Evolutionary conservation across 2,329 filamentous ascomycete genomes (phyloP), one percentile per base, ranked within the genome.

Genomic region (Knufia petricola): DNA sequence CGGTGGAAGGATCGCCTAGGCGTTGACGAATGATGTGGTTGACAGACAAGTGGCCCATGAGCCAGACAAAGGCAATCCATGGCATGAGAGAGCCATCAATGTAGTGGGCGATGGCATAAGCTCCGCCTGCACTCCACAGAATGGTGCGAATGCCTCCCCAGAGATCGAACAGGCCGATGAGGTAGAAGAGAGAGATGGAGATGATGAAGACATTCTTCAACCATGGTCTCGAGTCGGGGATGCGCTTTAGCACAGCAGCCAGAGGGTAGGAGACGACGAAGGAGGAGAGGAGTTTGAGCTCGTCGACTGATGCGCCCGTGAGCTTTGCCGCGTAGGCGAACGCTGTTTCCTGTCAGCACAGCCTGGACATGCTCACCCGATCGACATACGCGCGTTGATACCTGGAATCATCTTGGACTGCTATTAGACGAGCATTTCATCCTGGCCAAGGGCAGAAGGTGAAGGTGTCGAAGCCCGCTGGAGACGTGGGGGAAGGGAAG

Each of bases 21-120:
- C 81, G 77, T 66, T 94, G 87, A 32, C 94, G 85, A 50, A 79
- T 72, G 53, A 98, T 83, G 65, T 98, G 92, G 64, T 81, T 94
- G 60, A 90, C 65, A 39, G 89, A 90, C 84, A 96, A 86, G 68
- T 98, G 90, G 48, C 82, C 83, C 90, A 98, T 96, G 50, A 95
- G 72, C 62, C 94, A 95, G 43, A 87, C 73, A 66, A 98, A 98
- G 51, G 82, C 88, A 43, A 95, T 75, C 92, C 92, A 98, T 70
- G 92, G 92, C 92, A 98, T 98, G 63, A 90, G 86, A 0, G 87
- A 87, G 17, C 87, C 89, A 56, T 87, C 78, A 38, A 96, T 72
- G 63, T 82, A 89, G 57, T 84, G 80, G 46, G 90, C 85, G 58
- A 98, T 92, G 55, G 76, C 72, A 63, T 95, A 98, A 44, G 86